These are phyloP conservation scores for Xerocomus minutiporus DNA, from an alignment of 1,284 basidiomycete species.

Conservation along the genomic window DNA sequence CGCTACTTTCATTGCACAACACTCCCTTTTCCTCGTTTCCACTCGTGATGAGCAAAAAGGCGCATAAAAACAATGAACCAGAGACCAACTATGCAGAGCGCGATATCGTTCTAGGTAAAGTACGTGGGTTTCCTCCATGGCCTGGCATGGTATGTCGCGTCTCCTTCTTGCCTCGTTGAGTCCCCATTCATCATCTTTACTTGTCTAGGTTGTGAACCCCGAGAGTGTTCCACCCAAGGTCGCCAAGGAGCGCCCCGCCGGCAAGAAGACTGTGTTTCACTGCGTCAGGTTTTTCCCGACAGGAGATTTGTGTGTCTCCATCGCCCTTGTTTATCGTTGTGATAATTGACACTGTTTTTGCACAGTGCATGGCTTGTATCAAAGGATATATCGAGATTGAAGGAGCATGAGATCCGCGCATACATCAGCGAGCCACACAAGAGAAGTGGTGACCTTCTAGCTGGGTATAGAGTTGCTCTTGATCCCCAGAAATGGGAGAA, in stretches of 20 bases:
- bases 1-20: slow-evolving; percentile 25
- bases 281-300: slow-evolving; percentile 87
- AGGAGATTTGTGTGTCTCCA: slow-evolving; percentile 78
- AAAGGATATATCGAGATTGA: slow-evolving; percentile 79
- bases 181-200: slow-evolving; percentile 4
- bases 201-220: slow-evolving; percentile 69
- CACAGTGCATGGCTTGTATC: slow-evolving; percentile 79
- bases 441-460: slow-evolving; percentile 69
- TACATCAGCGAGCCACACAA: slow-evolving; percentile 77
- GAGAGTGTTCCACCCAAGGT: slow-evolving; percentile 58
- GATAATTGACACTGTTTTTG: slow-evolving; percentile 14
- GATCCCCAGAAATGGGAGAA: slow-evolving; percentile 78
- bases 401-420: slow-evolving; percentile 76
- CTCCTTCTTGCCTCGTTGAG: slow-evolving; percentile 9
- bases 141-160: slow-evolving; percentile 73
- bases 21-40: slow-evolving; percentile 11
- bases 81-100: slow-evolving; percentile 51
- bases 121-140: slow-evolving; percentile 94
- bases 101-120: slow-evolving; percentile 87
- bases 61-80: slow-evolving; percentile 42
- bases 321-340: slow-evolving; percentile 10
- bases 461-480: slow-evolving; percentile 80
- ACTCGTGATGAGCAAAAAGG: slow-evolving; percentile 56
- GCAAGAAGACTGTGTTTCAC: slow-evolving; percentile 69
- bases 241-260: slow-evolving; percentile 60